Conservation (phyloP, 768 basidiomycete species). For the Lactarius hengduanensis region DNA sequence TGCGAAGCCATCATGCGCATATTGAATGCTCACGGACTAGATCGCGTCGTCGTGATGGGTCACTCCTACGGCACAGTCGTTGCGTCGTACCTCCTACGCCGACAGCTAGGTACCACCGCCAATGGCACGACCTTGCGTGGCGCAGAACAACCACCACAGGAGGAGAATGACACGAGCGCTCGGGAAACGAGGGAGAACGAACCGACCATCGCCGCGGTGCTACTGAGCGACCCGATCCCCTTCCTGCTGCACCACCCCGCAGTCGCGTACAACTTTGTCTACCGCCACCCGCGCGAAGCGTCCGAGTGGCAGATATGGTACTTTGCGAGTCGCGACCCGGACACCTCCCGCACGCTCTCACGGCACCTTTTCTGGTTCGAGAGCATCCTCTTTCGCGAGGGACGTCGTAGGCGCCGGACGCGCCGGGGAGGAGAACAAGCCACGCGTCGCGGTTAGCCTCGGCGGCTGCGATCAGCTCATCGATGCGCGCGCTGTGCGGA, state of each 20-base stretch:
- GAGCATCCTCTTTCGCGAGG: constrained; percentile 57
- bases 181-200: constrained; percentile 10
- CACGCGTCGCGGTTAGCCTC: constrained; percentile 38
- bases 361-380: constrained; percentile 69
- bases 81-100: constrained; percentile 50
- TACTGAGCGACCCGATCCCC: constrained; percentile 66
- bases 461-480: constrained; percentile 46
- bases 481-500: constrained; percentile 39
- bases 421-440: constrained; percentile 9
- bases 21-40: constrained; percentile 43
- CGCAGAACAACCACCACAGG: not conserved
- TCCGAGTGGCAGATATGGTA: constrained; percentile 71
- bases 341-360: constrained; percentile 55
- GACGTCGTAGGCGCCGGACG: constrained; percentile 40
- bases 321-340: constrained; percentile 62
- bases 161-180: not conserved
- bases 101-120: constrained; percentile 29
- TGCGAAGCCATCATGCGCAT: constrained; percentile 45
- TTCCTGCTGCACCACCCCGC: constrained; percentile 60
- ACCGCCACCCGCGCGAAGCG: constrained; percentile 49
- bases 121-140: not conserved
- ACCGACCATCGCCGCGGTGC: constrained; percentile 41
- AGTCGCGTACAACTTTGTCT: constrained; percentile 67
- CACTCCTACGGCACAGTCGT: constrained; percentile 67
- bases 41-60: constrained; percentile 45